These are phyloP conservation scores for Medicago ruthenica DNA, from an alignment of 306 rosid genomes.

Conservation along the genomic window DNA sequence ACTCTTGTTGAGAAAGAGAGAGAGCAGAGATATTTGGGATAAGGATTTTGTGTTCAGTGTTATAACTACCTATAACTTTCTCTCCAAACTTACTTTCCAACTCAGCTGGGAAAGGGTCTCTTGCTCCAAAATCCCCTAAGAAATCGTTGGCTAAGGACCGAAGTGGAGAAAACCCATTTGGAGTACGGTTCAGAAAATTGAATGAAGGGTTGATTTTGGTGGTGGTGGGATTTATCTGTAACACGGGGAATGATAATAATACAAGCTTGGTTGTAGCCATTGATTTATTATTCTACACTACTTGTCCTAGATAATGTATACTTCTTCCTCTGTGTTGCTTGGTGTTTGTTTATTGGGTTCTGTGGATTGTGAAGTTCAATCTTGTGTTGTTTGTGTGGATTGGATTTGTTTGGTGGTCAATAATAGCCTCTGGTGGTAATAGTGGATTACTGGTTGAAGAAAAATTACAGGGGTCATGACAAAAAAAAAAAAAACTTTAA, in stretches of 20 bases:
- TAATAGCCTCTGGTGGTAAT: background rate
- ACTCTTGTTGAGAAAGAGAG: conserved; percentile 68
- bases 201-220: conserved; percentile 4
- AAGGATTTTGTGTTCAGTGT: conserved; percentile 86
- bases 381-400: too few species aligned
- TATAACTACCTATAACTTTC: conserved; percentile 62
- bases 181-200: background rate
- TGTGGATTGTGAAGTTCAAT: background rate
- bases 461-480: background rate
- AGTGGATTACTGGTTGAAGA: background rate
- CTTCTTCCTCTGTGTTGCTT: background rate
- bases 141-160: conserved; percentile 37
- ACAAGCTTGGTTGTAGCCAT: conserved; percentile 38
- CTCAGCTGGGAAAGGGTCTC: conserved; percentile 95
- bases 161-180: background rate
- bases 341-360: conserved; percentile 2
- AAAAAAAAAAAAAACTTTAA: too few species aligned
- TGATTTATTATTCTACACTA: background rate
- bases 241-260: background rate
- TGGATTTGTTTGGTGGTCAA: background rate
- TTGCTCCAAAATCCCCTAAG: conserved; percentile 82
- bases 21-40: conserved; percentile 75
- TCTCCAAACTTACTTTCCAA: conserved; percentile 76
- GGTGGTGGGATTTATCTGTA: background rate
- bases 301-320: background rate